Evolutionary conservation across 1,284 basidiomycete species (phyloP).

Genomic region (Sanguinoderma infundibulare): DNA sequence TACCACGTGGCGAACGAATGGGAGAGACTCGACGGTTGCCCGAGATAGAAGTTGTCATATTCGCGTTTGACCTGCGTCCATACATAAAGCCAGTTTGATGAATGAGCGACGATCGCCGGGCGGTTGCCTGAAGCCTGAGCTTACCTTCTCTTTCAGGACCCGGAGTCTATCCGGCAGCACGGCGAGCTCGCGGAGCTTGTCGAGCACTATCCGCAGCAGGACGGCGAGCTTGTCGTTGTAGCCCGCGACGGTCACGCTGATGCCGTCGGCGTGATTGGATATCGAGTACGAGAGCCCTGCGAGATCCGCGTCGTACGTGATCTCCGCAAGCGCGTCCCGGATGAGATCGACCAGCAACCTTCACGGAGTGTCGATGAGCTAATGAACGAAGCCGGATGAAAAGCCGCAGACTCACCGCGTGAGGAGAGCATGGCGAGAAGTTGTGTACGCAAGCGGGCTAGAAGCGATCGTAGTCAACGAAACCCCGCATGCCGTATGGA

Average conservation of each 20-base stretch:
- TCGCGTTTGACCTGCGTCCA: constrained; percentile 27
- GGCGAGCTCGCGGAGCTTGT: constrained; percentile 24
- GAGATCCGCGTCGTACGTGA: constrained; percentile 68
- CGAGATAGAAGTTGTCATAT: constrained; percentile 36
- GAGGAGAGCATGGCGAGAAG: constrained; percentile 32
- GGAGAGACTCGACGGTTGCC: constrained; percentile 34
- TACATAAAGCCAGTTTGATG: not conserved
- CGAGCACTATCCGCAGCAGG: constrained; percentile 44
- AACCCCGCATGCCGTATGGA: not conserved
- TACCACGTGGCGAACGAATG: constrained; percentile 27
- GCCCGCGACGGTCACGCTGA: constrained; percentile 54
- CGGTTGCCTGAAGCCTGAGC: not conserved
- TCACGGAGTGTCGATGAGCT: not conserved
- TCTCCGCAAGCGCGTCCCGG: constrained; percentile 34
- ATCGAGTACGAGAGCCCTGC: constrained; percentile 64
- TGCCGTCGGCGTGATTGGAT: constrained; percentile 46
- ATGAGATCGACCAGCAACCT: constrained; percentile 37
- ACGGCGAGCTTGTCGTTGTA: constrained; percentile 72
- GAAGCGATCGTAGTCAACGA: not conserved
- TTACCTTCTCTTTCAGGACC: constrained; percentile 35
- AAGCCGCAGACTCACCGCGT: constrained; percentile 24
- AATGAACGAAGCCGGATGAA: not conserved
- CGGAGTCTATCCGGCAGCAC: constrained; percentile 28
- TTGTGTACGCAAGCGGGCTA: constrained; percentile 32
- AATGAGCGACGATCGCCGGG: not conserved